These are phyloP conservation scores for Cyberlindnera xishuangbannaensis DNA, from an alignment of 805 yeast species.

Conservation along the genomic window DNA sequence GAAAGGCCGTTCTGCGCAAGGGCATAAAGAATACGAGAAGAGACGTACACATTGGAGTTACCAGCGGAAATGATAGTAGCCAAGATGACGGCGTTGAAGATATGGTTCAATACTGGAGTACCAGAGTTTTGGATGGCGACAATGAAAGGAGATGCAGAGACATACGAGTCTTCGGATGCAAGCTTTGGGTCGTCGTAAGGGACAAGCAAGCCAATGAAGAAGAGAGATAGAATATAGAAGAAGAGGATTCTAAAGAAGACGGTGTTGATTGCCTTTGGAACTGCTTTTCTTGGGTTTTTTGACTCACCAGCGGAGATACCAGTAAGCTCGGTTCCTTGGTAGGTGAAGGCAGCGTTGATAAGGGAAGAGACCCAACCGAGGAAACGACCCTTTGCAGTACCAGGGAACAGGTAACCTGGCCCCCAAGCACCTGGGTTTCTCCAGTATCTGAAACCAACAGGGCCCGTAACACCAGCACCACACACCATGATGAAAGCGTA, in stretches of 20 bases:
- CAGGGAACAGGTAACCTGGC: slow-evolving; percentile 47
- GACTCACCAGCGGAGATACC: slow-evolving; percentile 77
- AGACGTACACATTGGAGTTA: slow-evolving; percentile 68
- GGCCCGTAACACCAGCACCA: slow-evolving; percentile 66
- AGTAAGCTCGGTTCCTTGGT: slow-evolving; percentile 72
- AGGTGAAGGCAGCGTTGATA: slow-evolving; percentile 73
- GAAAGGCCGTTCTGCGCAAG: slow-evolving; percentile 56
- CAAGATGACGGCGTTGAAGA: slow-evolving; percentile 67
- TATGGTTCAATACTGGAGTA: slow-evolving; percentile 58
- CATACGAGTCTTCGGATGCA: slow-evolving; percentile 30
- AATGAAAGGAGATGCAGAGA: slow-evolving; percentile 63
- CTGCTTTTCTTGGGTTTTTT: slow-evolving; percentile 61
- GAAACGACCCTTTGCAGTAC: slow-evolving; percentile 50
- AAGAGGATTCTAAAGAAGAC: slow-evolving; percentile 60
- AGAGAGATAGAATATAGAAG: slow-evolving; percentile 59
- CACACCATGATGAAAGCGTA: slow-evolving; percentile 67
- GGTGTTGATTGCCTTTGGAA: slow-evolving; percentile 67
- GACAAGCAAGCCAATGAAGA: slow-evolving; percentile 65
- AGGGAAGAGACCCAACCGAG: slow-evolving; percentile 67
- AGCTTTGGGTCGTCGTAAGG: slow-evolving; percentile 61
- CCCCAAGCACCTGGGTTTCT: slow-evolving; percentile 76
- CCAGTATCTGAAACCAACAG: slow-evolving; percentile 79
- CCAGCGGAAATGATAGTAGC: slow-evolving; percentile 72
- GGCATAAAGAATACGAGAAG: slow-evolving; percentile 63
- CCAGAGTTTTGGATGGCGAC: slow-evolving; percentile 67